Evolutionary conservation across 495 filamentous ascomycete species (phyloP), one percentile per base, ranked within the genome.

Genomic region (Evansstolkia leycettana): DNA sequence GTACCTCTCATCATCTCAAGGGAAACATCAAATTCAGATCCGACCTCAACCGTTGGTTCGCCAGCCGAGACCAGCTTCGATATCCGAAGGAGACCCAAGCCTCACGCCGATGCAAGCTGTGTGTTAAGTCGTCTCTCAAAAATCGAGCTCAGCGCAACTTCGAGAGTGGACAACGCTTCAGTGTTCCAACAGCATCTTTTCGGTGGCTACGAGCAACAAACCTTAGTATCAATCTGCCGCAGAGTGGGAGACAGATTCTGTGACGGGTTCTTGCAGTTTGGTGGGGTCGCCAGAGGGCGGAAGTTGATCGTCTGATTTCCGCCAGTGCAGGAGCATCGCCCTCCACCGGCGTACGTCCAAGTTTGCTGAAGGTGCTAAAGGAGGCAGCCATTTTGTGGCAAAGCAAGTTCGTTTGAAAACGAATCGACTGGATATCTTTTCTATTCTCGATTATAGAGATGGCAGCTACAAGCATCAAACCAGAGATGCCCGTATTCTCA

Each of bases 401-500:
- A 48, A 62, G 42, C 47, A 41, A 9, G 19, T 17, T 17, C 11
- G 5, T n/a, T 29, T 29, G 28, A 9, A 23, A 23, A 23, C 20
- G 20, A 9, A 23, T 23, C 9, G 5, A 23, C 20, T 9, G 5
- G 4, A 23, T 23, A 23, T 37, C 25, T 42, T 36, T 45, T 47
- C 31, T 41, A 19, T 28, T 20, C 40, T 32, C n/a, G 17, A 17
- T 17, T 30, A 18, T 12, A 40, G 38, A 40, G 41, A 62, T 62
- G 58, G 52, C 58, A 23, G 41, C 62, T 46, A 54, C 55, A 13
- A 47, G 37, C 37, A 47, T 26, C 42, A 52, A 57, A 52, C 41
- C 55, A 34, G 60, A 64, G 49, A 60, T 59, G 40, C 43, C 70
- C 33, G 53, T 69, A 36, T 92, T 94, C 58, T 94, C 90, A 28